A percentile compares a stretch with the other conserved stretches of the same genome.
Evolutionary conservation across 495 filamentous ascomycete genomes (phyloP).

Genomic region (Aspergillus coremiiformis): DNA sequence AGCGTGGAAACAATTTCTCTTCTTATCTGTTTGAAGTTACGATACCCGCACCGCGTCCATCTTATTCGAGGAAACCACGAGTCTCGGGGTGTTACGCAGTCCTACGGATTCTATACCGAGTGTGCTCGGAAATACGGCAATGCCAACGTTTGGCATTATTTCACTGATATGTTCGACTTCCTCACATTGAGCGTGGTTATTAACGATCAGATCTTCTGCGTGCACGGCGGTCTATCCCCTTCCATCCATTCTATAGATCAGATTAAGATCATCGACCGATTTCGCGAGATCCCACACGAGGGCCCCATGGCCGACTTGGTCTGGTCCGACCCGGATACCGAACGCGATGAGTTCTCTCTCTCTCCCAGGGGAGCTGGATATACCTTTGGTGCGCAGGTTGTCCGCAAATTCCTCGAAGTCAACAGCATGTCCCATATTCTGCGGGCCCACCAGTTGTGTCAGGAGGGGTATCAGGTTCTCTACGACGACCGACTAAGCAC

Average conservation of each 20-base stretch:
- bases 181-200: constrained; percentile 94
- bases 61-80: constrained; percentile 97
- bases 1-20: constrained; percentile 96
- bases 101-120: constrained; percentile 98
- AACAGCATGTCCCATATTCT: constrained; percentile 96
- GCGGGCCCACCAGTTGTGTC: constrained; percentile 92
- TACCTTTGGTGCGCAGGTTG: constrained; percentile 93
- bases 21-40: constrained; percentile 86
- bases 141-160: constrained; percentile 98
- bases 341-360: constrained; percentile 91
- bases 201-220: constrained; percentile 97
- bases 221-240: constrained; percentile 90
- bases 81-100: constrained; percentile 93
- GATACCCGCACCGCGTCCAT: constrained; percentile 87
- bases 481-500: constrained; percentile 93
- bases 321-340: constrained; percentile 94
- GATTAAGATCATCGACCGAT: constrained; percentile 98
- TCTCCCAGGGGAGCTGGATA: constrained; percentile 92
- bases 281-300: constrained; percentile 96
- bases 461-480: constrained; percentile 92
- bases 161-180: constrained; percentile 99
- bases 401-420: constrained; percentile 94
- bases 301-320: constrained; percentile 99
- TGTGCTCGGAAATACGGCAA: constrained; percentile 97
- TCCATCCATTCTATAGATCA: constrained; percentile 98